Percentiles rank a stretch among this genome's conserved stretches.
Conservation (phyloP, 2,329 filamentous ascomycete species). For the Neurospora crassa region DNA sequence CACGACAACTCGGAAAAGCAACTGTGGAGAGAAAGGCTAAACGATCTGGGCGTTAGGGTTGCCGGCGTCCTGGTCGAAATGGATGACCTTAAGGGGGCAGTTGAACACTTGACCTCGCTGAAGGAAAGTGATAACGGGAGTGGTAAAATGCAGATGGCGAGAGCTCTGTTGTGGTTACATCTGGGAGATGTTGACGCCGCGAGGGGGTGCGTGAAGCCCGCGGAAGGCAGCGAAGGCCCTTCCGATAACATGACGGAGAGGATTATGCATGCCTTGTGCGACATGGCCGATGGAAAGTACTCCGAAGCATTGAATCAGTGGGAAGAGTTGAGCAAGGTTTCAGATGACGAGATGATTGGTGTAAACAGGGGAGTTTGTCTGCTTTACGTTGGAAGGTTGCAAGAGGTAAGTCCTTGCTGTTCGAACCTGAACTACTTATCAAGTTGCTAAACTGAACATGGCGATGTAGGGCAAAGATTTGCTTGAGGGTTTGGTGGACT, state of each 20-base stretch:
- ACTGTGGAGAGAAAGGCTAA: constrained; percentile 63
- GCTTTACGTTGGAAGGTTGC: constrained; percentile 70
- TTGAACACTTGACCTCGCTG: constrained; percentile 58
- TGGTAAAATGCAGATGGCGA: constrained; percentile 35
- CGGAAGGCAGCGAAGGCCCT: constrained; percentile 32
- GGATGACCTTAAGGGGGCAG: constrained; percentile 76
- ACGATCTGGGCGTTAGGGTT: constrained; percentile 63
- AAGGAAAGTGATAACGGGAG: constrained; percentile 24
- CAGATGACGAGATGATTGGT: constrained; percentile 56
- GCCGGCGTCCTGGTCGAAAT: constrained; percentile 68
- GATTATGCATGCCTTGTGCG: constrained; percentile 57
- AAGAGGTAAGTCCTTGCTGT: constrained; percentile 31
- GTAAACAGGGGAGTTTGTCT: constrained; percentile 81
- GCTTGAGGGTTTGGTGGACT: constrained; percentile 56
- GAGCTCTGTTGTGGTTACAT: constrained; percentile 64
- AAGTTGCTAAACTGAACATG: constrained; percentile 16
- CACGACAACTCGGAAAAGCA: constrained; percentile 45
- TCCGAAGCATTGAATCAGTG: constrained; percentile 53
- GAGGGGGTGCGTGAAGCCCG: constrained; percentile 36
- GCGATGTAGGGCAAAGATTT: constrained; percentile 48
- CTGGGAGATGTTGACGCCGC: constrained; percentile 69
- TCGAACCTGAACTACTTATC: neutral
- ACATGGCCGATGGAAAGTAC: constrained; percentile 72
- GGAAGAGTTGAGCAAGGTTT: constrained; percentile 34
- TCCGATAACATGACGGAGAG: constrained; percentile 36